Conservation (phyloP, 768 basidiomycete genomes). For the Mycena sanguinolenta region DNA sequence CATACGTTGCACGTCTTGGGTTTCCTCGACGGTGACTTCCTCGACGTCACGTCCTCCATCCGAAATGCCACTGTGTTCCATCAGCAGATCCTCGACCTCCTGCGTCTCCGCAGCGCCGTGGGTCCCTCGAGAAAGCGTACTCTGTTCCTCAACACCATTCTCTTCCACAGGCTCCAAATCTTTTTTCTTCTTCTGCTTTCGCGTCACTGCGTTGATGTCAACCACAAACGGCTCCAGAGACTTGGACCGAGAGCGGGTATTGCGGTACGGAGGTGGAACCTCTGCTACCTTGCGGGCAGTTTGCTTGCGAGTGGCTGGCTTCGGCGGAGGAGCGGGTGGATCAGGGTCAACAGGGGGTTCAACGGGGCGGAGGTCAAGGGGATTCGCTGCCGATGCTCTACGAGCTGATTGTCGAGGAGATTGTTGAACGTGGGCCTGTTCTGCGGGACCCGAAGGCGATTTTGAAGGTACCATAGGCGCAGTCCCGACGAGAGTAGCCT, state of each 20-base stretch:
- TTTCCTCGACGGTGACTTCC: too few relatives aligned
- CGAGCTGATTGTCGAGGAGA: slow-evolving; percentile 10
- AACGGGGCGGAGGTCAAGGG: too few relatives aligned
- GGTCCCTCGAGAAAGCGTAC: slow-evolving; percentile 7
- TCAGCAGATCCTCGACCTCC: slow-evolving; percentile 29
- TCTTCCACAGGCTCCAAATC: slow-evolving; percentile 18
- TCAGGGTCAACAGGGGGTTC: not conserved
- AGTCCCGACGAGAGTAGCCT: slow-evolving; percentile 20
- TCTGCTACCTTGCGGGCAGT: slow-evolving; percentile 3
- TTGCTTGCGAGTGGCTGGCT: not conserved
- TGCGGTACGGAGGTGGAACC: slow-evolving; percentile 11
- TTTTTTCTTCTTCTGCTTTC: slow-evolving; percentile 22
- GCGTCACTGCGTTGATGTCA: slow-evolving; percentile 17
- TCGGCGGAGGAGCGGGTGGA: not conserved
- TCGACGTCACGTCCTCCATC: slow-evolving; percentile 14
- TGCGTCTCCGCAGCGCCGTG: slow-evolving; percentile 24
- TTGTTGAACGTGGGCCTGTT: not conserved
- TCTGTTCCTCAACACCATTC: not conserved
- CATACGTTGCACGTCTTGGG: too few relatives aligned
- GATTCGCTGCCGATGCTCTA: not conserved
- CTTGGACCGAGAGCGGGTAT: slow-evolving; percentile 15
- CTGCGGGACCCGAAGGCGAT: not conserved
- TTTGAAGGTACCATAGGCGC: not conserved
- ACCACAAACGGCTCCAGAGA: slow-evolving; percentile 13
- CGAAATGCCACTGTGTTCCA: slow-evolving; percentile 28